Percentiles rank a stretch among this genome's conserved stretches.
Evolutionary conservation across 805 yeast genomes (phyloP).

Genomic region (Diddensiella transvaalensis): DNA sequence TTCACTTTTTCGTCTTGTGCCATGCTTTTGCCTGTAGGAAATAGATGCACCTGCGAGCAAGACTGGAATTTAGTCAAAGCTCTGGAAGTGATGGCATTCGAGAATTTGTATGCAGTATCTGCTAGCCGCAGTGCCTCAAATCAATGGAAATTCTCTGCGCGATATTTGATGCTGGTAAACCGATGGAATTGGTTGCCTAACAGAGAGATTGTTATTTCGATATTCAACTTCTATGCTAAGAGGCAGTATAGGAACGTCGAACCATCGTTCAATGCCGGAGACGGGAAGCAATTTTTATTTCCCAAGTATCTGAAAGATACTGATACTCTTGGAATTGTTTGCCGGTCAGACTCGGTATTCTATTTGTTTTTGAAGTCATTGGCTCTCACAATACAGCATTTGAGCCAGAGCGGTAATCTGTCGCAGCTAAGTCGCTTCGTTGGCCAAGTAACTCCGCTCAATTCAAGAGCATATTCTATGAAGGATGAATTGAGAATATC

Average conservation of each 20-base stretch:
- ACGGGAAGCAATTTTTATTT: not conserved
- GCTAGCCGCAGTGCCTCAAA: not conserved
- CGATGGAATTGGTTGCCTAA: conserved; percentile 10
- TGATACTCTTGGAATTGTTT: not conserved
- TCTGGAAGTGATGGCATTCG: not conserved
- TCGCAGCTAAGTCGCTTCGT: conserved; percentile 3
- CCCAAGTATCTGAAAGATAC: not conserved
- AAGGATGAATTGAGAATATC: conserved; percentile 2
- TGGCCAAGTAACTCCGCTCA: conserved; percentile 13
- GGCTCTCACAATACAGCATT: conserved; percentile 4
- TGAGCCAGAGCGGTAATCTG: not conserved
- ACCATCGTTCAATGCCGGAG: not conserved
- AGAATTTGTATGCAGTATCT: not conserved
- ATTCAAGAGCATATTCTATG: conserved; percentile 1
- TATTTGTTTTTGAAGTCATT: conserved; percentile 6
- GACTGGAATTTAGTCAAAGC: not conserved
- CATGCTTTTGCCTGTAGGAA: not conserved
- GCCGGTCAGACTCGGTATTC: conserved; percentile 5
- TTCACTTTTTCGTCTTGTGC: not conserved
- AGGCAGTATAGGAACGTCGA: conserved; percentile 8
- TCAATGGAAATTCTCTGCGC: not conserved
- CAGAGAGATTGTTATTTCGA: not conserved
- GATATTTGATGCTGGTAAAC: conserved; percentile 1
- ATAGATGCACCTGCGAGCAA: not conserved
- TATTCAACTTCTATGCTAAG: conserved; percentile 7